These are phyloP conservation scores for Verticillium albo-atrum DNA, from an alignment of 2,329 filamentous ascomycete genomes.

Conservation along the genomic window DNA sequence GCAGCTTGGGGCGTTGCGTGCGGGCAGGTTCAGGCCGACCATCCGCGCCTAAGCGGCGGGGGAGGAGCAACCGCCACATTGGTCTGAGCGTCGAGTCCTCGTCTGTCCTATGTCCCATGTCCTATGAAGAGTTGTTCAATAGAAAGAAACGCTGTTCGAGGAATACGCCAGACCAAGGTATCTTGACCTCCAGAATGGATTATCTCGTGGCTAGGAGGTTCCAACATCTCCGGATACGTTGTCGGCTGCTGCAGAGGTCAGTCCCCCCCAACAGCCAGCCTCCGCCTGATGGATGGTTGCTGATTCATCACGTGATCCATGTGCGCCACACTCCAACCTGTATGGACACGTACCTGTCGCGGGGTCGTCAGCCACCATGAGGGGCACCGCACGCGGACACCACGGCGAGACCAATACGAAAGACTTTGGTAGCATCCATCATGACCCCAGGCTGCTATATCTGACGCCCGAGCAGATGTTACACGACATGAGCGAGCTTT, in stretches of 20 bases:
- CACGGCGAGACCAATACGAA: background rate
- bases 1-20: background rate
- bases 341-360: background rate
- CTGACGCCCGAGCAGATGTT: background rate
- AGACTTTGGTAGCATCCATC: background rate
- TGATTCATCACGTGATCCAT: background rate
- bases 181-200: too few species aligned
- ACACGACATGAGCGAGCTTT: background rate
- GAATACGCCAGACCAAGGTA: too few species aligned
- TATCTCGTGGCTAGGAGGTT: too few species aligned
- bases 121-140: background rate
- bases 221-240: too few species aligned
- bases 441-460: background rate
- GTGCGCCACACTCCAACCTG: background rate
- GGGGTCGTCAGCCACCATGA: slow-evolving; percentile 9
- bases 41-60: background rate
- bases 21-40: background rate
- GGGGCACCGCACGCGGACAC: too few species aligned
- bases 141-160: background rate
- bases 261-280: too few species aligned
- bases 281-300: too few species aligned
- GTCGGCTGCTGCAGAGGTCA: too few species aligned
- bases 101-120: background rate
- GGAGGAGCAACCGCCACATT: background rate
- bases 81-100: background rate